Evolutionary conservation across 2,329 filamentous ascomycete species (phyloP).

Genomic region (Ceratocystis eucalypticola): DNA sequence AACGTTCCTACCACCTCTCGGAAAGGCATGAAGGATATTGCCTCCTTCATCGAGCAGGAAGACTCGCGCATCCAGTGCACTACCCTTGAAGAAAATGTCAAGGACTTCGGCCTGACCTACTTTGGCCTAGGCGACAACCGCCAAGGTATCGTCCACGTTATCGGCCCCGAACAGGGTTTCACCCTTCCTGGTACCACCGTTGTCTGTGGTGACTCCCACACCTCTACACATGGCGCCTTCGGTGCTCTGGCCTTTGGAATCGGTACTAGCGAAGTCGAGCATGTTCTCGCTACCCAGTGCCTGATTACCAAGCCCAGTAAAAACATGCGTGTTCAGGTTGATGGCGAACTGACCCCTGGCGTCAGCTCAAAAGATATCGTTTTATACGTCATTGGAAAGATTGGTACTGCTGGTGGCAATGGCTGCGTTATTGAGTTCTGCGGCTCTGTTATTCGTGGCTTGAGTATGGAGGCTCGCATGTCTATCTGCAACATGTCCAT

Average conservation of each 20-base stretch:
- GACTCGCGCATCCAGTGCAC: conserved; percentile 89
- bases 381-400: conserved; percentile 80
- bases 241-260: conserved; percentile 92
- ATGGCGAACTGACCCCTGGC: conserved; percentile 76
- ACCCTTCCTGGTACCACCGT: conserved; percentile 93
- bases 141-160: conserved; percentile 96
- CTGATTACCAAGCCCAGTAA: conserved; percentile 90
- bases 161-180: conserved; percentile 96
- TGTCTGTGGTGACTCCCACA: conserved; percentile 95
- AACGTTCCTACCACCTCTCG: conserved; percentile 87
- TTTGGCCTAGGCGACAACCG: conserved; percentile 93
- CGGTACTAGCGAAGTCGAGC: conserved; percentile 95
- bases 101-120: conserved; percentile 91
- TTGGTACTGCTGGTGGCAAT: conserved; percentile 89
- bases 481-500: conserved; percentile 99
- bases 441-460: conserved; percentile 73
- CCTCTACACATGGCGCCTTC: conserved; percentile 94
- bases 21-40: conserved; percentile 87
- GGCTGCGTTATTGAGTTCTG: conserved; percentile 95
- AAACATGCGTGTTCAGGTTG: conserved; percentile 96
- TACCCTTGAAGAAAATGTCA: conserved; percentile 94
- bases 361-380: conserved; percentile 95
- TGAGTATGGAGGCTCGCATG: conserved; percentile 97
- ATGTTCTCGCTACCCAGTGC: conserved; percentile 92
- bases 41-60: conserved; percentile 84